Conservation (phyloP, 805 yeast species). For the Candida loeiensis region DNA sequence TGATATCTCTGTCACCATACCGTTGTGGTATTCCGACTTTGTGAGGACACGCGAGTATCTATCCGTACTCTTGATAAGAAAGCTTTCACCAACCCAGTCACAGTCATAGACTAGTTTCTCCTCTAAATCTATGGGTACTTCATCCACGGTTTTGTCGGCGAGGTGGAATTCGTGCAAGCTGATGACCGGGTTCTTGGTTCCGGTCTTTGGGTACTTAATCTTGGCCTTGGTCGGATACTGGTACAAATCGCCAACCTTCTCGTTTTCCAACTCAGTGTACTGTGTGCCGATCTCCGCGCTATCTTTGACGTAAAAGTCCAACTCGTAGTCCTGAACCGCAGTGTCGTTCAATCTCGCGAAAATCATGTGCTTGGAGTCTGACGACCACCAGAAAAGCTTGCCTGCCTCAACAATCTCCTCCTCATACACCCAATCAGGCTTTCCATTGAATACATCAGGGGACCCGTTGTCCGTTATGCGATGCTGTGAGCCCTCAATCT, state of each 20-base stretch:
- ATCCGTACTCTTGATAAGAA: slow-evolving; percentile 20
- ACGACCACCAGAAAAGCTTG: slow-evolving; percentile 85
- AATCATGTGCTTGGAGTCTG: slow-evolving; percentile 60
- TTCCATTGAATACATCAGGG: slow-evolving; percentile 71
- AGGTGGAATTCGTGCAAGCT: neutral
- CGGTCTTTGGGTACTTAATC: slow-evolving; percentile 73
- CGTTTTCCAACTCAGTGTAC: slow-evolving; percentile 4
- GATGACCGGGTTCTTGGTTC: slow-evolving; percentile 68
- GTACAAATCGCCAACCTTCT: slow-evolving; percentile 20
- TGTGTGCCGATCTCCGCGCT: slow-evolving; percentile 12
- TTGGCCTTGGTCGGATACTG: slow-evolving; percentile 55
- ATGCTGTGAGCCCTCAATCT: slow-evolving; percentile 24
- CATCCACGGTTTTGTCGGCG: neutral
- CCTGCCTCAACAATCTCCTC: slow-evolving; percentile 79
- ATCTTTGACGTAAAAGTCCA: slow-evolving; percentile 69
- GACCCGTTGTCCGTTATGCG: slow-evolving; percentile 72
- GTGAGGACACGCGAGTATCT: slow-evolving; percentile 17
- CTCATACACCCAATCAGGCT: slow-evolving; percentile 93
- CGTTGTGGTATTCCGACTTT: slow-evolving; percentile 13
- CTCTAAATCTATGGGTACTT: slow-evolving; percentile 10
- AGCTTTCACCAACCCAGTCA: slow-evolving; percentile 17
- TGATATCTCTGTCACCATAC: slow-evolving; percentile 6
- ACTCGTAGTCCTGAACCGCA: slow-evolving; percentile 63
- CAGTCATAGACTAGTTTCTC: slow-evolving; percentile 22
- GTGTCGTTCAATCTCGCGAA: slow-evolving; percentile 71